A percentile compares a stretch with the other conserved stretches of the same genome.
Evolutionary conservation across 805 yeast genomes (phyloP).

Genomic region (Diddensiella santjacobensis): DNA sequence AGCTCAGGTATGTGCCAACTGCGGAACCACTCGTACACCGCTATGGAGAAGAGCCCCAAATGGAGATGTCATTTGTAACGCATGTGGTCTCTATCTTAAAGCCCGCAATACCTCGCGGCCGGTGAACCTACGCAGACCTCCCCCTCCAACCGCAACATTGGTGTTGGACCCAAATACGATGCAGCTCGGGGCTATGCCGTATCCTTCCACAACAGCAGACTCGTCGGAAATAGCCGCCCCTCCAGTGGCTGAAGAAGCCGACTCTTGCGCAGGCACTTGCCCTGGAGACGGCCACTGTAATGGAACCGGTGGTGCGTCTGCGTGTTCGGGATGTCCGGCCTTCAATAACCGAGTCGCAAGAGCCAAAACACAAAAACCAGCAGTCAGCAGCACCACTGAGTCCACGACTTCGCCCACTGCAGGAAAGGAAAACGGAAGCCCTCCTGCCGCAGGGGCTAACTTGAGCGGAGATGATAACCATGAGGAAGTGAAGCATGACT

Average conservation of each 20-base stretch:
- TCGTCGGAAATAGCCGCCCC: slow-evolving; percentile 1
- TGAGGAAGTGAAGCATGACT: slow-evolving; percentile 22
- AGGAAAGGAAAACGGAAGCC: neutral
- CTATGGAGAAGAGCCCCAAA: slow-evolving; percentile 92
- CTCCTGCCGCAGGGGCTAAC: slow-evolving; percentile 9
- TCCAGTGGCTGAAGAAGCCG: neutral
- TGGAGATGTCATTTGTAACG: slow-evolving; percentile 91
- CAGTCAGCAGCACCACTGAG: slow-evolving; percentile 7
- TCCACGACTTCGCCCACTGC: slow-evolving; percentile 6
- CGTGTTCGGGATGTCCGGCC: slow-evolving; percentile 82
- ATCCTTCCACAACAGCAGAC: neutral
- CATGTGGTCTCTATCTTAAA: slow-evolving; percentile 80
- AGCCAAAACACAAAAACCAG: slow-evolving; percentile 4
- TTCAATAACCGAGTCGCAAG: slow-evolving; percentile 55
- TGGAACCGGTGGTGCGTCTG: slow-evolving; percentile 80
- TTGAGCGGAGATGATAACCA: neutral
- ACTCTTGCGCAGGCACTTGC: slow-evolving; percentile 48
- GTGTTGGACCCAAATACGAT: slow-evolving; percentile 7
- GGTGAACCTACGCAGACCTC: slow-evolving; percentile 55
- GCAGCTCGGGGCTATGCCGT: neutral
- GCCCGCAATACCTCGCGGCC: slow-evolving; percentile 64
- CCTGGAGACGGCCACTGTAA: slow-evolving; percentile 78
- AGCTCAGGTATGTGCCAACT: slow-evolving; percentile 69
- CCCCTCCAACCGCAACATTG: slow-evolving; percentile 43
- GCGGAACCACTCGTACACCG: slow-evolving; percentile 90